Percentiles rank a stretch among this genome's conserved stretches.
Conservation (phyloP, 805 yeast genomes). For the Ogataea paradorogensis region DNA sequence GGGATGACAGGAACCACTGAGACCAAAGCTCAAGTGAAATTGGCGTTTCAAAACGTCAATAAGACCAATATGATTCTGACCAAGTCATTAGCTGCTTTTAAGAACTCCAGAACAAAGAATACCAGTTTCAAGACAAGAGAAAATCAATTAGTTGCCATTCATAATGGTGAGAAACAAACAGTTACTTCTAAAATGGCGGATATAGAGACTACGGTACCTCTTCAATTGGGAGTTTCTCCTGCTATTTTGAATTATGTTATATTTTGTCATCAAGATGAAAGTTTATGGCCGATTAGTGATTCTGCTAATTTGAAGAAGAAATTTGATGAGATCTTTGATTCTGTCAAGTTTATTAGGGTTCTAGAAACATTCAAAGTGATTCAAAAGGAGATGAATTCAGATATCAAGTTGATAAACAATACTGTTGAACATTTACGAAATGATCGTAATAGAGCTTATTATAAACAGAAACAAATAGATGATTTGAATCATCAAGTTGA, state of each 20-base stretch:
- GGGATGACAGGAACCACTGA: conserved; percentile 69
- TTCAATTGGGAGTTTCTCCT: conserved; percentile 79
- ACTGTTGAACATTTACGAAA: conserved; percentile 71
- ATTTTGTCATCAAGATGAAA: conserved; percentile 97
- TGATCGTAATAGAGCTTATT: conserved; percentile 71
- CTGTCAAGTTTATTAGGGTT: conserved; percentile 88
- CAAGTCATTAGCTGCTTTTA: conserved; percentile 72
- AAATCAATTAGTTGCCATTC: conserved; percentile 73
- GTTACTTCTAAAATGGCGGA: conserved; percentile 81
- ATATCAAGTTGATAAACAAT: conserved; percentile 72
- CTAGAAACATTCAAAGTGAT: conserved; percentile 73
- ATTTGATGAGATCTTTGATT: conserved; percentile 96
- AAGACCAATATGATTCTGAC: conserved; percentile 82
- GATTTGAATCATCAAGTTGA: conserved; percentile 44
- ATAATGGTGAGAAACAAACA: conserved; percentile 66
- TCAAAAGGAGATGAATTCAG: conserved; percentile 72
- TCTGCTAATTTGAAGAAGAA: conserved; percentile 84
- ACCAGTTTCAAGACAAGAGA: conserved; percentile 84
- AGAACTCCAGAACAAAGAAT: conserved; percentile 49
- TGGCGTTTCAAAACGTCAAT: conserved; percentile 74
- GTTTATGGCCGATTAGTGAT: conserved; percentile 94
- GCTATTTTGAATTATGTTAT: conserved; percentile 89
- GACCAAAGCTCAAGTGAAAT: conserved; percentile 85
- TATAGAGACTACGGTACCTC: conserved; percentile 77
- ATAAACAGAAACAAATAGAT: conserved; percentile 47